Evolutionary conservation across 2,329 filamentous ascomycete genomes (phyloP), one percentile per base, ranked within the genome.

Genomic region (Capronia epimyces): DNA sequence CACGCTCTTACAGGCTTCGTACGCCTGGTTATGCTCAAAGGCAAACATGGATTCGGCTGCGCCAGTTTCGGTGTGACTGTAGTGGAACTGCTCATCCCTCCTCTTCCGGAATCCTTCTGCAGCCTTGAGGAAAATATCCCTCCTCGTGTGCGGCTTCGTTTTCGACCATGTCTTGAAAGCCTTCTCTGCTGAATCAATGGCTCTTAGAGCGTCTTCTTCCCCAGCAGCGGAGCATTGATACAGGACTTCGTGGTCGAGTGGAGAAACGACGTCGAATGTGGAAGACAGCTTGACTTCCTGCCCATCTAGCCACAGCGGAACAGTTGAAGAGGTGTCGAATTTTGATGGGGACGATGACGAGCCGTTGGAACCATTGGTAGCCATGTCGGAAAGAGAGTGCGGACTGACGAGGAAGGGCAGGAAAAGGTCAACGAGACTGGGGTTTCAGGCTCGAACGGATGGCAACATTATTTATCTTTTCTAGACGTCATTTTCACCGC

Each of bases 91-190:
- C 65, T 89, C 85, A 5, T 80, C 75, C 18, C 72, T 71, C 7
- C 84, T 78, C 24, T 66, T 67, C 34, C 79, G 72, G 53, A 90
- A 71, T 43, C 87, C 68, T 2, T 81, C 78, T 18, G 82, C 81
- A 1, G 84, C 83, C 63, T 79, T 80, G 51, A 85, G 71, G 52
- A 94, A 75, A 57, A 94, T 81, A 57, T 84, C 79, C 29, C 86
- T 81, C 32, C 86, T 83, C 20, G 75, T 64, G 20, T 71, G 63
- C 1, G 82, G 78, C 40, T 79, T 81, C 2, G 78, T 78, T 57
- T 77, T 78, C 37, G 77, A 75, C 88, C 88, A 95, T 52, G 76
- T 69, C 37, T 77, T 77, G 67, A 87, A 84, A 1, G 88, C 87
- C 12, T 74, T 72, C n/a, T 81, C 72, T 0, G 87, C 86, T 8